Evolutionary conservation across 164 flowering plant species (phyloP).

Genomic region (Warburgia ugandensis): DNA sequence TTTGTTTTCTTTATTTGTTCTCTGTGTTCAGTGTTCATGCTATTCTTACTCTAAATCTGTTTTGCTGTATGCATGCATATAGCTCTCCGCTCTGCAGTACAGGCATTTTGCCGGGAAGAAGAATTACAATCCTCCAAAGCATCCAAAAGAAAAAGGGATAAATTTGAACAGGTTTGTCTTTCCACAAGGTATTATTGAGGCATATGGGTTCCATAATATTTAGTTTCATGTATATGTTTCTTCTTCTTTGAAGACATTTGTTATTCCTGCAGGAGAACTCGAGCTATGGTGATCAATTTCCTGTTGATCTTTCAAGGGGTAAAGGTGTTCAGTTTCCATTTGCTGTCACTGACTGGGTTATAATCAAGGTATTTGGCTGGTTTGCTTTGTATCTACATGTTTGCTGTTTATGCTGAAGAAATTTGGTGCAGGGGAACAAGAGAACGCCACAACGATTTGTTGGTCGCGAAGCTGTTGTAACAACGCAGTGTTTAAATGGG

Average conservation of each 20-base stretch:
- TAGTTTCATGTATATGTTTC: background rate
- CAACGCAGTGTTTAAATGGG: conserved; percentile 96
- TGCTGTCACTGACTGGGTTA: conserved; percentile 77
- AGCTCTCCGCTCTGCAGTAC: conserved; percentile 86
- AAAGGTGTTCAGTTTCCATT: conserved; percentile 93
- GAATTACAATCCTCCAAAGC: conserved; percentile 44
- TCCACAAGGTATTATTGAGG: conserved; percentile 3
- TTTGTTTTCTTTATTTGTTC: no score
- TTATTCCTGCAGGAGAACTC: conserved; percentile 52
- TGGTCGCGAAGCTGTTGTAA: conserved; percentile 92
- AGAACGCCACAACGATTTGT: conserved; percentile 91
- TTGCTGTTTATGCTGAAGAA: background rate
- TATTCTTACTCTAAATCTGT: background rate
- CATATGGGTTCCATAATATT: background rate
- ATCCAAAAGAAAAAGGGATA: conserved; percentile 73
- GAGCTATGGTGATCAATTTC: conserved; percentile 42
- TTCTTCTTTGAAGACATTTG: background rate
- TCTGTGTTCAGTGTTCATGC: no score
- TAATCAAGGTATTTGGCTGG: conserved; percentile 55
- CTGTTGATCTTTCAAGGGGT: conserved; percentile 48
- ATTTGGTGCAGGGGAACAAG: conserved; percentile 74
- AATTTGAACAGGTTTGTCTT: conserved; percentile 67
- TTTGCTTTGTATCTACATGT: conserved; percentile 1
- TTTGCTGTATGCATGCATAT: conserved; percentile 19
- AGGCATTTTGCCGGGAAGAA: conserved; percentile 78